phyloP scores from a whole-genome alignment of 768 basidiomycete species.

The Mycena kentingensis region DNA sequence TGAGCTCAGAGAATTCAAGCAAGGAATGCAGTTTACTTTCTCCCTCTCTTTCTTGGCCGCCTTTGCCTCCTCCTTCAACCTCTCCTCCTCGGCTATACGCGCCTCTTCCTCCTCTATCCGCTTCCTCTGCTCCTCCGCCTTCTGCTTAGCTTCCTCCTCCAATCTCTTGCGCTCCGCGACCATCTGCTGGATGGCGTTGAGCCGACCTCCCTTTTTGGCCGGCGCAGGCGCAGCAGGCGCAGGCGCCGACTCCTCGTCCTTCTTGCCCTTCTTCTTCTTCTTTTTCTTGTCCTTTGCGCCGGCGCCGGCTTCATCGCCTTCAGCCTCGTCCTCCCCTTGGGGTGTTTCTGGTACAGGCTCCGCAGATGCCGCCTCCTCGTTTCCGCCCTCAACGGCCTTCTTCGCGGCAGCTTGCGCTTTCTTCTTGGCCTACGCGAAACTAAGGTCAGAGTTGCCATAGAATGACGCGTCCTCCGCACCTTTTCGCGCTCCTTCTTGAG shows the following conservation, averaged over 20 bases:
- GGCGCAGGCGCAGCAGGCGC: constrained; percentile 40
- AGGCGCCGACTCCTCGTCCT: constrained; percentile 49
- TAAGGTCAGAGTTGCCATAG: constrained; percentile 8
- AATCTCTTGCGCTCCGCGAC: constrained; percentile 80
- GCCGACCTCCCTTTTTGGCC: constrained; percentile 77
- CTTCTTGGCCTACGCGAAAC: constrained; percentile 75
- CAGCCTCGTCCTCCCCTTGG: constrained; percentile 56
- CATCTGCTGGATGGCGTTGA: constrained; percentile 75
- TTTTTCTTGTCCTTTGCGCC: constrained; percentile 71
- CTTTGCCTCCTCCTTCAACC: constrained; percentile 79
- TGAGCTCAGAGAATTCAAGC: constrained; percentile 5
- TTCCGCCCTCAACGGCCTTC: constrained; percentile 46
- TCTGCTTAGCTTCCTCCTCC: constrained; percentile 78
- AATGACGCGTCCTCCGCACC: constrained; percentile 42
- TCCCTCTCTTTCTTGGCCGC: constrained; percentile 85
- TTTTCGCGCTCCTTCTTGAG: constrained; percentile 98
- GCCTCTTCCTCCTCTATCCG: constrained; percentile 91
- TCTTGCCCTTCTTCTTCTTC: constrained; percentile 84
- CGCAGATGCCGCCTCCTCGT: constrained; percentile 27
- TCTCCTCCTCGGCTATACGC: constrained; percentile 72
- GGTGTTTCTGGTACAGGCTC: constrained; percentile 29
- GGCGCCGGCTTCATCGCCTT: constrained; percentile 61
- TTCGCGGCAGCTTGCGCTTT: constrained; percentile 92
- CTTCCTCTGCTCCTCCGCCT: constrained; percentile 75
- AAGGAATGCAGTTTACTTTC: constrained; percentile 52